Base-by-base conservation (phyloP, 176 grass and related monocot genomes). In the Avena atlantica region DNA sequence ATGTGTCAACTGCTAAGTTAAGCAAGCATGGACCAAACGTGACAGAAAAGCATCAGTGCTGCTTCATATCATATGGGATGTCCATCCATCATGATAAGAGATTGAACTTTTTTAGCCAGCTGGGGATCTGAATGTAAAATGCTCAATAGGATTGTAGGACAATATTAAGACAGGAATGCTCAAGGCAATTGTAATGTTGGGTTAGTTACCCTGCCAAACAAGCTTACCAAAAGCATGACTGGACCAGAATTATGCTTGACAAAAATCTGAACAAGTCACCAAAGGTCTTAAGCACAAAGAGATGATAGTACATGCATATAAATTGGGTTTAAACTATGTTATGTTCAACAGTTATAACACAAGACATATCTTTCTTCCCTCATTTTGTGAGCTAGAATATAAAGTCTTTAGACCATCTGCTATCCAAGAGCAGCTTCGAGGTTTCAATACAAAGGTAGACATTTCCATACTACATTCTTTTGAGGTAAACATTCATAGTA, bases 361-460 rank as follows among this genome's bases (percentile, higher is more conserved):
- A 13, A 66, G 23, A 42, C n/a, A 19, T 55, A 74, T 36, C 5
- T 42, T 66, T 36, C 49, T 48, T 12, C 15, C 48, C 13, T 17
- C 56, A 4, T 67, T 77, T 77, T 83, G 48, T 48, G 50, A 44
- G 48, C 70, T 2, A 51, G 7, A 52, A 52, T 66, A 66, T 13
- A 12, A 47, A 44, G 49, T 29, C 47, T 40, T 40, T 27, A 9
- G 49, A 37, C 72, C 0, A 13, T 36, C 10, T 37, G 6, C n/a
- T 74, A 65, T 9, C 10, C 68, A 57, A 45, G 68, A 73, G 34
- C 20, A 72, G 34, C 67, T 72, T 44, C 57, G 16, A 83, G 70
- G 34, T 34, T 45, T 44, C 24, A 58, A 83, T 16, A 60, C 49
- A 61, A 71, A 13, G 24, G 58, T 19, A 70, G 24, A 55, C 65